These are phyloP conservation scores for Artemisia tridentata DNA, from an alignment of 129 eudicot species.

Conservation along the genomic window DNA sequence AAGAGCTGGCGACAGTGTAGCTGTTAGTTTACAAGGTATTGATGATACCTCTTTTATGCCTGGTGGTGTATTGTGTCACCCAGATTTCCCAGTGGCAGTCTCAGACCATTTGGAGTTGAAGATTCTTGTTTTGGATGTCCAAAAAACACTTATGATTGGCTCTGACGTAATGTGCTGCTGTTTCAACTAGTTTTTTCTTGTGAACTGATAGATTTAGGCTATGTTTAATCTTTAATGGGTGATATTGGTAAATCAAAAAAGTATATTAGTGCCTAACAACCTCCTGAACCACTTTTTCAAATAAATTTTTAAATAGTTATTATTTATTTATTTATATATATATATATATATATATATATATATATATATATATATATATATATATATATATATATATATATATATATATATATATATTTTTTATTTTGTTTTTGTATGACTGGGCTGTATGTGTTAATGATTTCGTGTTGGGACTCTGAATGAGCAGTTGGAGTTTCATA, in stretches of 20 bases:
- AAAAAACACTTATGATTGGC: slow-evolving; percentile 71
- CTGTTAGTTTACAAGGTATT: slow-evolving; percentile 73
- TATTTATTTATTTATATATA: too few species aligned
- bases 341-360: too few species aligned
- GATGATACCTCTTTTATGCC: slow-evolving; percentile 58
- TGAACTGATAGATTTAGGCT: background rate
- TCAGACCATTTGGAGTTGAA: slow-evolving; percentile 79
- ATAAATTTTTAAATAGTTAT: too few species aligned
- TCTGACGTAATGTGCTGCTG: slow-evolving; percentile 58
- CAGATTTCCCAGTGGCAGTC: slow-evolving; percentile 77
- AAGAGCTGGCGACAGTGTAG: slow-evolving; percentile 88
- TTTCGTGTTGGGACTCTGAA: slow-evolving; percentile 12
- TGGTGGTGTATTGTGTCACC: slow-evolving; percentile 95
- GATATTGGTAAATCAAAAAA: background rate
- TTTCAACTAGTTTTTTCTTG: background rate
- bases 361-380: too few species aligned
- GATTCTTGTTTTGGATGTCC: slow-evolving; percentile 66
- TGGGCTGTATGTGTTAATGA: background rate
- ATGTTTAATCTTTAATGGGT: background rate
- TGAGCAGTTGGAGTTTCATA: slow-evolving; percentile 82
- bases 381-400: too few species aligned
- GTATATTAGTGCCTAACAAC: background rate
- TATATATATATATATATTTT: background rate
- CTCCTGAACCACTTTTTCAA: background rate
- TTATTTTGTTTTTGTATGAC: background rate